Evolutionary conservation across 495 filamentous ascomycete genomes (phyloP), one percentile per base, ranked within the genome.

Genomic region (Penicillium paxilli): DNA sequence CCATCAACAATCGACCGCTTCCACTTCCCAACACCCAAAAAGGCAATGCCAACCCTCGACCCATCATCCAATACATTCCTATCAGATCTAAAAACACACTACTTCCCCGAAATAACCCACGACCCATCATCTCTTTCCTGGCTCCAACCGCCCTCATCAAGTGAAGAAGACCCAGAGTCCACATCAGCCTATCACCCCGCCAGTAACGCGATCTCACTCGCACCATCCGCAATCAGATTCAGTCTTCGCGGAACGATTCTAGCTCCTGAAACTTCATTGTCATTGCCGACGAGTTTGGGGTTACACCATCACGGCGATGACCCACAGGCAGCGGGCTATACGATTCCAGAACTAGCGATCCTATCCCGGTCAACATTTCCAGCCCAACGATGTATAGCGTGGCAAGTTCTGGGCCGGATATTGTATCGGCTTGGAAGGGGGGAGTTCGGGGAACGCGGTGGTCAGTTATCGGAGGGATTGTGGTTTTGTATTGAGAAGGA

Each of bases 231-330:
- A 16, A 76, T 98, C 32, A 90, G 94, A 41, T 98, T 98, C 78
- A 87, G 92, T 63, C 92, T 98, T 62, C 80, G 77, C 12, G 94
- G 92, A 44, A 72, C 74, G 1, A 77, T 98, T 0, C 75, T 98
- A 21, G 80, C 92, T 0, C 94, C 94, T 1, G 77, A 83, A 22
- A 81, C 81, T 5, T 83, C 90, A 10, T 79, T 88, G 42, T 77
- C 80, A 6, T 81, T 98, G 20, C 86, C 93, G 0, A 80, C 81
- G 1, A 85, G 79, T 12, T 79, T 87, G 22, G 94, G 94, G 1
- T 79, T 98, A 33, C 94, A 98, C 69, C 94, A 98, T 68, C 94
- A 98, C 68, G 92, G 86, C 55, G 85, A 95, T 40, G 92, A 95
- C 6, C 94, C 94, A 11, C 90, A 94, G 62, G 90, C 92, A 0